Conservation (phyloP, 225 moss, liverwort and hornwort species). For the Ulota crispa region DNA sequence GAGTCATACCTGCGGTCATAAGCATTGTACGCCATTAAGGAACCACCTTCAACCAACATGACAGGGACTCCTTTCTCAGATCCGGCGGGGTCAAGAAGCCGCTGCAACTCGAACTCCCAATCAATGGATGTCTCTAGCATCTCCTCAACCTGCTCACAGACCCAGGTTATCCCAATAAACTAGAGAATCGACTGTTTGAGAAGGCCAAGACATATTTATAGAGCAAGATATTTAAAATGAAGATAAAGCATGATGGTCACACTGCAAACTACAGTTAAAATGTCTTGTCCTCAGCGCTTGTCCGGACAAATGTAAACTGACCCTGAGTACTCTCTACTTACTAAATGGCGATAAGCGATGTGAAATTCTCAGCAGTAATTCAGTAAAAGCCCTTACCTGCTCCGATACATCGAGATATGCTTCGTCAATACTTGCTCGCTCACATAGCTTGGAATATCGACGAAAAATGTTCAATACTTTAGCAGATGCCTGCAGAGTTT, state of each 20-base stretch:
- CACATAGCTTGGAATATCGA: slow-evolving; percentile 81
- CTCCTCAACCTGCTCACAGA: slow-evolving; percentile 66
- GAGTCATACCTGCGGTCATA: slow-evolving; percentile 83
- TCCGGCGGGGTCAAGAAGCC: slow-evolving; percentile 61
- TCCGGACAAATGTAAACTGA: not conserved
- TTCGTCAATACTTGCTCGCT: slow-evolving; percentile 97
- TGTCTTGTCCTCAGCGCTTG: not conserved
- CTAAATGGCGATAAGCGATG: not conserved
- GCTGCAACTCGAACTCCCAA: slow-evolving; percentile 78
- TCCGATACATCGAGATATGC: slow-evolving; percentile 92
- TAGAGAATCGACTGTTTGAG: not conserved
- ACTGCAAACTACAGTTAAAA: not conserved
- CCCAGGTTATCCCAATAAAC: not conserved
- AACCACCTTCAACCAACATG: slow-evolving; percentile 84
- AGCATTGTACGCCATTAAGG: slow-evolving; percentile 76
- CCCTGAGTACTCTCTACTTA: not conserved
- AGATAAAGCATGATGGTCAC: not conserved
- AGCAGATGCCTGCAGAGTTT: slow-evolving; percentile 76
- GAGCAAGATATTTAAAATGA: not conserved
- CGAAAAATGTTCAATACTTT: slow-evolving; percentile 78
- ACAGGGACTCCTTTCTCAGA: slow-evolving; percentile 41
- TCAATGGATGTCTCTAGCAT: slow-evolving; percentile 67
- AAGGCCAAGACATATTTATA: not conserved
- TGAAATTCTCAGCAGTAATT: not conserved
- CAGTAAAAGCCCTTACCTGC: slow-evolving; percentile 44